Base-by-base conservation (phyloP, 148 eudicot species). In the Amaranthus cruentus region DNA sequence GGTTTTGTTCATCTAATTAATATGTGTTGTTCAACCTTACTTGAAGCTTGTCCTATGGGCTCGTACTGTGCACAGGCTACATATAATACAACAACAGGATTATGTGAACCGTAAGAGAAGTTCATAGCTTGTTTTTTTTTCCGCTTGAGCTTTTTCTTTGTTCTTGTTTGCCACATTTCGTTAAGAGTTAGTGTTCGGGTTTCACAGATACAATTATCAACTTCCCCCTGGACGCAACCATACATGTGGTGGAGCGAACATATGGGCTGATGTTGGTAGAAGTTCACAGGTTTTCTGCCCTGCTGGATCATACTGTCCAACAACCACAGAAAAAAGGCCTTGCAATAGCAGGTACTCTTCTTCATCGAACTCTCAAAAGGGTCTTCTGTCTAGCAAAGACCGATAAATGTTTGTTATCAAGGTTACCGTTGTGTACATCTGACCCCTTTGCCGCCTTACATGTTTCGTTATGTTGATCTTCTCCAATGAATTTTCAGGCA, bases 211-310 rank as follows among this genome's bases (percentile, higher is more conserved):
- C 82, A 59, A 46, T 11, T 95, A 95, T 81, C 87, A 81, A 72
- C 82, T 87, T 46, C 96, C 99, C 21, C 72, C 87, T 70, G 92
- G 86, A 57, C 74, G 75, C 47, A 85, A 85, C 76, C 97, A 87
- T 78, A 87, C 86, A 5, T 95, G 99, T 79, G 99, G 99, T n/a
- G 99, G 90, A 71, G 99, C 99, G 52, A 88, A 95, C 72, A 81
- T 81, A 47, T 95, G 99, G 99, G 88, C 97, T 57, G 94, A 90
- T 85, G 65, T 82, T 67, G 68, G 62, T 55, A 81, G 73, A 28
- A 85, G 87, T 75, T 55, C 54, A 6, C 84, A 90, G 68, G 60
- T 90, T 28, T 95, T 95, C 78, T 95, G 99, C 79, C 80, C 99
- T 69, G 87, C 88, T 44, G 99, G 99, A 78, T 88, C 85, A 28